phyloP scores from a whole-genome alignment of 192 early-diverging fungal genomes.

The Backusella parvicylindrica region DNA sequence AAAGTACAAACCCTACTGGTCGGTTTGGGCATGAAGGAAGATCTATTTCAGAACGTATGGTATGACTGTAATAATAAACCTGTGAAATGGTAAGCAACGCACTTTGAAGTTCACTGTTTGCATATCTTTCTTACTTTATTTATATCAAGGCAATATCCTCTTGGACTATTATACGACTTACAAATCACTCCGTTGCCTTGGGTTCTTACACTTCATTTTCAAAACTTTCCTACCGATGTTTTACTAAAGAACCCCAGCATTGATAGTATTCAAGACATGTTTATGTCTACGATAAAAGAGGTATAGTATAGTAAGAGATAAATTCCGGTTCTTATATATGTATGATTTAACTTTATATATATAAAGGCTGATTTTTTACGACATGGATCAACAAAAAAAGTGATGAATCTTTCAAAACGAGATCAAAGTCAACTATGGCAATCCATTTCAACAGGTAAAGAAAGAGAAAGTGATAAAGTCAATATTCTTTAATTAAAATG shows the following conservation, averaged over 20 bases:
- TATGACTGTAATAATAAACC: constrained; percentile 67
- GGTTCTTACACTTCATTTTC: constrained; percentile 73
- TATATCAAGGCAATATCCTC: constrained; percentile 74
- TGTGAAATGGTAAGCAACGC: constrained; percentile 77
- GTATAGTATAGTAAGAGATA: constrained; percentile 20
- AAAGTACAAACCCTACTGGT: constrained; percentile 48
- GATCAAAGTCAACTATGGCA: constrained; percentile 84
- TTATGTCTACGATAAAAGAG: constrained; percentile 90
- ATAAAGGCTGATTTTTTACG: constrained; percentile 77
- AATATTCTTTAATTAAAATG: not conserved
- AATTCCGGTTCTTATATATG: no score
- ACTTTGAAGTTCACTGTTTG: not conserved
- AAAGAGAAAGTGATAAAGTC: not conserved
- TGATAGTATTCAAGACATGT: constrained; percentile 67
- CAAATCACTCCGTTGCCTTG: constrained; percentile 58
- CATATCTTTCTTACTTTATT: not conserved
- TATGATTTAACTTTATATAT: not conserved
- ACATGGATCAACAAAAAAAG: constrained; percentile 76
- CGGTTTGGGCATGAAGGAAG: constrained; percentile 39
- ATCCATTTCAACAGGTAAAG: constrained; percentile 57
- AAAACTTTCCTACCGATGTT: constrained; percentile 66
- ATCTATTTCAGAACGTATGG: constrained; percentile 62
- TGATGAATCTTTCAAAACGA: constrained; percentile 81
- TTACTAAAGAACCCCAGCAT: constrained; percentile 56
- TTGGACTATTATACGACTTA: constrained; percentile 78